Percentiles rank a stretch among this genome's conserved stretches.
Evolutionary conservation across 148 eudicot genomes (phyloP).

Genomic region (Rhododendron ovatum): DNA sequence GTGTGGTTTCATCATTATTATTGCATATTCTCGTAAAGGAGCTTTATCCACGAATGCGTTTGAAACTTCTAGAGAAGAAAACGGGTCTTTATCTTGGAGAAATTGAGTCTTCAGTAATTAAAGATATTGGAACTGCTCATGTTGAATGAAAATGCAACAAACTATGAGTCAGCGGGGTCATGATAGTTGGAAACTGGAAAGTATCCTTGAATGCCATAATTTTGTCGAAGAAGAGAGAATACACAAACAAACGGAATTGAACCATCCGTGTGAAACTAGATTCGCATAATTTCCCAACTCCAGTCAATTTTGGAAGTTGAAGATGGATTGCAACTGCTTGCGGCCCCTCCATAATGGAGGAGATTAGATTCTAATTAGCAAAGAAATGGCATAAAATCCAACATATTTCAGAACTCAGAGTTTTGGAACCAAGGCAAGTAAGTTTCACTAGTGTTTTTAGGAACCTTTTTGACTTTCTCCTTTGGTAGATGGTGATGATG

Average conservation of each 20-base stretch:
- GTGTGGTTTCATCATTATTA: neutral
- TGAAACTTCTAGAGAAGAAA: neutral
- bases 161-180: neutral
- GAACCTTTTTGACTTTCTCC: neutral
- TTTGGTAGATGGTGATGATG: neutral
- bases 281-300: neutral
- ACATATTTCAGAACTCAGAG: neutral
- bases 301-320: neutral
- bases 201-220: neutral
- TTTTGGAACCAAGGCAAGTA: neutral
- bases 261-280: neutral
- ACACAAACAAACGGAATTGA: neutral
- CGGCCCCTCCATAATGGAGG: too few species aligned
- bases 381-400: neutral
- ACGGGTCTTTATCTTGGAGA: neutral
- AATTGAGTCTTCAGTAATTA: neutral
- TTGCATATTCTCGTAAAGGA: neutral
- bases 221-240: neutral
- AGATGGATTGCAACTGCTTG: neutral
- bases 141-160: neutral
- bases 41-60: neutral
- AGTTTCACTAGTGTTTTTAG: neutral
- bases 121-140: neutral
- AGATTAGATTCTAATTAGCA: neutral
- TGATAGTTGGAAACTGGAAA: neutral